Evolutionary conservation across 306 rosid species (phyloP).

Genomic region (Begonia masoniana): DNA sequence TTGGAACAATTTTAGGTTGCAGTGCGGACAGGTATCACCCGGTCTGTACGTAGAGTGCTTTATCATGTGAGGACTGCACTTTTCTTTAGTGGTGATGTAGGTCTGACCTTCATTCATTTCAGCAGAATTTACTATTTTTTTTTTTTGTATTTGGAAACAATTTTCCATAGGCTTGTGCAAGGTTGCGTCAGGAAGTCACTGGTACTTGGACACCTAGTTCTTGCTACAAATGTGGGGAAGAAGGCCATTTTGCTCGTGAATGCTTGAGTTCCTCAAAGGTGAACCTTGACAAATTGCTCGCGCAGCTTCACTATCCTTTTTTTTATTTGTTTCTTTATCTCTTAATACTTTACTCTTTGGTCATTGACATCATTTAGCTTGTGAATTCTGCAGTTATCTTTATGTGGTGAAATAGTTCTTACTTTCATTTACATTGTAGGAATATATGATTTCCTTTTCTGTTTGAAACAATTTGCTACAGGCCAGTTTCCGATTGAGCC

Average conservation of each 20-base stretch:
- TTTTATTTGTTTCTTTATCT: neutral
- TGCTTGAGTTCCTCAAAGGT: conserved; percentile 45
- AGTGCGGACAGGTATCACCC: too few relatives aligned
- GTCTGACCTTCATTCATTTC: neutral
- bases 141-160: neutral
- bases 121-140: neutral
- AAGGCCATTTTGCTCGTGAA: conserved; percentile 91
- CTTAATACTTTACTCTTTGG: neutral
- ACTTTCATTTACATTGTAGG: too few relatives aligned
- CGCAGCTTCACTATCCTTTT: conserved; percentile 3
- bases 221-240: conserved; percentile 73
- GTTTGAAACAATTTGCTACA: conserved; percentile 11
- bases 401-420: too few relatives aligned
- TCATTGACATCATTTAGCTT: too few relatives aligned
- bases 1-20: too few relatives aligned
- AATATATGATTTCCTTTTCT: neutral
- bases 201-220: conserved; percentile 34
- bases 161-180: conserved; percentile 44
- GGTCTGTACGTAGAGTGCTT: too few relatives aligned
- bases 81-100: neutral
- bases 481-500: conserved; percentile 38
- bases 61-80: neutral
- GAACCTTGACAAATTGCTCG: conserved; percentile 2
- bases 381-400: too few relatives aligned
- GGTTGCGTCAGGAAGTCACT: conserved; percentile 32